Percentiles rank a stretch among this genome's conserved stretches.
Evolutionary conservation across 352 stramenopile species (phyloP).

Genomic region (Blastocystis sp.): DNA sequence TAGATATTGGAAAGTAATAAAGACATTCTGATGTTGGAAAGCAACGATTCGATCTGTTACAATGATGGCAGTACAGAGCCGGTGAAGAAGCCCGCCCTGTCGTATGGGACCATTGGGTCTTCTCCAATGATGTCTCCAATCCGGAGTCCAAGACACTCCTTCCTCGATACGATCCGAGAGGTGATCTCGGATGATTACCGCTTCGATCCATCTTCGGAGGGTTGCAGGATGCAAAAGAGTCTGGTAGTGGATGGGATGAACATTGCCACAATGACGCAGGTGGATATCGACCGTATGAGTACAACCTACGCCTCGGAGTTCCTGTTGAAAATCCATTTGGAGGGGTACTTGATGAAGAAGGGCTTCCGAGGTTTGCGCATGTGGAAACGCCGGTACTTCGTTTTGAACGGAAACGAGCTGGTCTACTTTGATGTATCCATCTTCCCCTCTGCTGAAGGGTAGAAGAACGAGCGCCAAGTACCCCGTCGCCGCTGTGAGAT

Average conservation of each 20-base stretch:
- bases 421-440: conserved; percentile 2
- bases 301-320: background rate
- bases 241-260: background rate
- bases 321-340: background rate
- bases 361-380: conserved; percentile 18
- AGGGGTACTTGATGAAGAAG: conserved; percentile 13
- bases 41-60: background rate
- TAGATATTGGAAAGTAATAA: no score
- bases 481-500: conserved; percentile 23
- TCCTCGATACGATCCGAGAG: background rate
- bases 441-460: background rate
- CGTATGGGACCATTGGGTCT: background rate
- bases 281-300: background rate
- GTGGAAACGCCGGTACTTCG: conserved; percentile 9
- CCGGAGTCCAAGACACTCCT: background rate
- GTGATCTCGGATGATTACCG: background rate
- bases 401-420: background rate
- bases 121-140: background rate
- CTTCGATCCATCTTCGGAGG: background rate
- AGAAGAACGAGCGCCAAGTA: background rate
- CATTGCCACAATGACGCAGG: background rate
- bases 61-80: background rate
- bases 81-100: background rate
- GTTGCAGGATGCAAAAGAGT: background rate
- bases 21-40: background rate